phyloP scores from a whole-genome alignment of 345 rosid genomes.

The Euphorbia peplus region DNA sequence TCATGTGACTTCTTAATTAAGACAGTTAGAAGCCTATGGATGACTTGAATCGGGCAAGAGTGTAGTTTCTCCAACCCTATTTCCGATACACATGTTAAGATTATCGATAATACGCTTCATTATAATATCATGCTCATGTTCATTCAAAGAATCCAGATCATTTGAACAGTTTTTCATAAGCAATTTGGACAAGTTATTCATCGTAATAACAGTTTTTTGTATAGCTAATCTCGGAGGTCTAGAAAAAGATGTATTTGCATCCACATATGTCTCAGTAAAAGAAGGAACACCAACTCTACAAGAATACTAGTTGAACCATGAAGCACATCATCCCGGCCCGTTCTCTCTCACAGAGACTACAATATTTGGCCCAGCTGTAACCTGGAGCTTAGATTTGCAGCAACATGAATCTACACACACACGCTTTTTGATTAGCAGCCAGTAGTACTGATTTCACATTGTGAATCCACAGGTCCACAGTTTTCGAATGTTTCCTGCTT shows the following conservation, averaged over 20 bases:
- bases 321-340: background rate
- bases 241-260: slow-evolving; percentile 25
- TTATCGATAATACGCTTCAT: slow-evolving; percentile 44
- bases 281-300: slow-evolving; percentile 20
- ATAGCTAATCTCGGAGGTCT: slow-evolving; percentile 33
- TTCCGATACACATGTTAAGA: slow-evolving; percentile 36
- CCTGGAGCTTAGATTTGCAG: slow-evolving; percentile 13
- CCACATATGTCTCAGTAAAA: slow-evolving; percentile 13
- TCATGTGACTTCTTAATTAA: slow-evolving; percentile 26
- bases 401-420: background rate
- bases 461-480: slow-evolving; percentile 16
- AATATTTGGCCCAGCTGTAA: slow-evolving; percentile 5
- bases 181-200: slow-evolving; percentile 48
- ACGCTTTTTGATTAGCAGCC: background rate
- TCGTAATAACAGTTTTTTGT: slow-evolving; percentile 34
- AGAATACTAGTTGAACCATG: slow-evolving; percentile 19
- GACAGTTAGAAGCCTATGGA: slow-evolving; percentile 24
- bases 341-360: background rate
- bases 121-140: slow-evolving; percentile 41
- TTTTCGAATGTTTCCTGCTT: slow-evolving; percentile 11
- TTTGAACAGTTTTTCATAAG: slow-evolving; percentile 43
- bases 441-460: background rate
- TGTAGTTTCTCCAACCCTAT: slow-evolving; percentile 26
- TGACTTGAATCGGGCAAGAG: slow-evolving; percentile 19
- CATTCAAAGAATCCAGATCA: slow-evolving; percentile 28